Evolutionary conservation across 805 yeast genomes (phyloP).

Genomic region (Kodamaea jinghongensis): DNA sequence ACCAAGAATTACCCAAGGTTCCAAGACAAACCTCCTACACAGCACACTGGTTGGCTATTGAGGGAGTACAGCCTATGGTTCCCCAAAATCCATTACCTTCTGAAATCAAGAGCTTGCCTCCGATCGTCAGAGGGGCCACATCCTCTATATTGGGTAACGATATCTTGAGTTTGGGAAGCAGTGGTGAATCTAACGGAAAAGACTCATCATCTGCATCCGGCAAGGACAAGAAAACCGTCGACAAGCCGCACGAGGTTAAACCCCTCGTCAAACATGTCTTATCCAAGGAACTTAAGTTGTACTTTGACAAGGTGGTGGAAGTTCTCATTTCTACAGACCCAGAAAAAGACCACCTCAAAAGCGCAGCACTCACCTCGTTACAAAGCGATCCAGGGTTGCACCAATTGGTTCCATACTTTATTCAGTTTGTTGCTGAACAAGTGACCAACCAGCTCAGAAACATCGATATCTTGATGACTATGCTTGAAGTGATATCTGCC

Average conservation of each 20-base stretch:
- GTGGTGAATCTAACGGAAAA: slow-evolving; percentile 36
- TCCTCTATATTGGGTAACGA: slow-evolving; percentile 45
- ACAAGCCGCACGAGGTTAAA: slow-evolving; percentile 61
- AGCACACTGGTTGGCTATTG: slow-evolving; percentile 96
- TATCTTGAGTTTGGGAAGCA: slow-evolving; percentile 25
- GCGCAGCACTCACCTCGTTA: slow-evolving; percentile 81
- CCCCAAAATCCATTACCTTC: slow-evolving; percentile 90
- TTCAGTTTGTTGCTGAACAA: slow-evolving; percentile 94
- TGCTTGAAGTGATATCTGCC: slow-evolving; percentile 86
- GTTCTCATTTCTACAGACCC: slow-evolving; percentile 64
- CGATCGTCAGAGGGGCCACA: slow-evolving; percentile 78
- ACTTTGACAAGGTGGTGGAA: slow-evolving; percentile 84
- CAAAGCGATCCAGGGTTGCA: slow-evolving; percentile 94
- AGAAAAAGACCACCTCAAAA: slow-evolving; percentile 55
- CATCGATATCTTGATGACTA: slow-evolving; percentile 67
- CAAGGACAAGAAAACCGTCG: slow-evolving; percentile 26
- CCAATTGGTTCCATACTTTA: slow-evolving; percentile 93
- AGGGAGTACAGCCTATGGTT: slow-evolving; percentile 96
- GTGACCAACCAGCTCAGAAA: slow-evolving; percentile 82
- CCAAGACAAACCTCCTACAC: slow-evolving; percentile 92
- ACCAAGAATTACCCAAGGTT: slow-evolving; percentile 91
- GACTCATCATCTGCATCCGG: slow-evolving; percentile 39
- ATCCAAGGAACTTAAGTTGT: slow-evolving; percentile 89
- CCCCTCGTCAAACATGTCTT: slow-evolving; percentile 94
- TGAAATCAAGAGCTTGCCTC: slow-evolving; percentile 76